phyloP scores from a whole-genome alignment of 441 rosid genomes.

The Flueggea neowawraea region DNA sequence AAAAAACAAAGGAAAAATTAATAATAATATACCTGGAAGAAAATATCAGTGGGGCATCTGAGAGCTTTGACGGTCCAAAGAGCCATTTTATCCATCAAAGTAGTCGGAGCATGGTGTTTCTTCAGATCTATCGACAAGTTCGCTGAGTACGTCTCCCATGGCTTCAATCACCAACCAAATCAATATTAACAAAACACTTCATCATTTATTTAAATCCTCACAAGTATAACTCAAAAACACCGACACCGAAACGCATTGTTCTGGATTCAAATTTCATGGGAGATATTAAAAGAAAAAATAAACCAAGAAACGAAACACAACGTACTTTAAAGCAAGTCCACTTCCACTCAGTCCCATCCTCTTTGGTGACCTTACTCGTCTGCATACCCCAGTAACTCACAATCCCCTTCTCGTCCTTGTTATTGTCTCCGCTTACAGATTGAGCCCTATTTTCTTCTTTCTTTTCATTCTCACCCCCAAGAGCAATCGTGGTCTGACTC shows the following conservation, averaged over 20 bases:
- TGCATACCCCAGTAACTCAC: constrained; percentile 68
- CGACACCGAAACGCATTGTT: too few species aligned
- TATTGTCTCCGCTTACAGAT: constrained; percentile 1
- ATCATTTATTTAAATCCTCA: neutral
- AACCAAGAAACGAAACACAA: neutral
- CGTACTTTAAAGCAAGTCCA: constrained; percentile 61
- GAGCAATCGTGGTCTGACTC: constrained; percentile 28
- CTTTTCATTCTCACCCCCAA: constrained; percentile 27
- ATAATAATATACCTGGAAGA: constrained; percentile 58
- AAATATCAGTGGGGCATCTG: constrained; percentile 60
- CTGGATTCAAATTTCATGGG: too few species aligned
- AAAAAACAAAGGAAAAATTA: too few species aligned
- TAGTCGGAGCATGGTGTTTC: constrained; percentile 55
- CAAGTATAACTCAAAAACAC: too few species aligned
- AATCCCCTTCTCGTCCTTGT: constrained; percentile 26
- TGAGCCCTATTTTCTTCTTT: constrained; percentile 17
- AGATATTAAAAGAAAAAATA: neutral
- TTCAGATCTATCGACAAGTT: constrained; percentile 51
- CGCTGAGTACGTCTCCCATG: constrained; percentile 59
- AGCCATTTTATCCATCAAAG: constrained; percentile 50
- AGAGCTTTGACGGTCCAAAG: constrained; percentile 53
- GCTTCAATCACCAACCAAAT: constrained; percentile 24
- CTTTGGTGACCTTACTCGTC: constrained; percentile 39
- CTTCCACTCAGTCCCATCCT: constrained; percentile 66
- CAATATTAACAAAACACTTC: neutral